These are phyloP conservation scores for Monilinia polystroma DNA, from an alignment of 2,329 filamentous ascomycete genomes.

Conservation along the genomic window DNA sequence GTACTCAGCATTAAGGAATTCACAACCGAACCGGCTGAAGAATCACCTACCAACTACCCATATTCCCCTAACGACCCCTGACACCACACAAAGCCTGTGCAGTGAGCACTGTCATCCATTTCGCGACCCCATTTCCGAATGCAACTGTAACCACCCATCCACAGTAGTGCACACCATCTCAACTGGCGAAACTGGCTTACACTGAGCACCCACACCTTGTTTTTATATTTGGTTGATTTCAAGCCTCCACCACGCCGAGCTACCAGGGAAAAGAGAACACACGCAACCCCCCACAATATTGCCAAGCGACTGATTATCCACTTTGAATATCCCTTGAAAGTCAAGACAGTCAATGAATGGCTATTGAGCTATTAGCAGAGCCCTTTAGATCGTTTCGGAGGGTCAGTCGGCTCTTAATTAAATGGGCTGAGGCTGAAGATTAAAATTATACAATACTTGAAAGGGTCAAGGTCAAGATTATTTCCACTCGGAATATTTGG, in stretches of 20 bases:
- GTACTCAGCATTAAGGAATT: slow-evolving; percentile 9
- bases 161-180: slow-evolving; percentile 4
- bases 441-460: neutral
- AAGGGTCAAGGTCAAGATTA: neutral
- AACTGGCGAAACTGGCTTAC: slow-evolving; percentile 10
- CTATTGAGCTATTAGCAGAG: neutral
- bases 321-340: slow-evolving; percentile 2
- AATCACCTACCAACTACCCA: slow-evolving; percentile 10
- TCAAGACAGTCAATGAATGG: slow-evolving; percentile 1
- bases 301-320: slow-evolving; percentile 13
- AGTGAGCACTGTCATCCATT: slow-evolving; percentile 19
- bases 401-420: neutral
- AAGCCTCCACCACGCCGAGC: slow-evolving; percentile 15
- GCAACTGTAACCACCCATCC: slow-evolving; percentile 21
- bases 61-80: slow-evolving; percentile 19
- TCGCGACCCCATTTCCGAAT: slow-evolving; percentile 23
- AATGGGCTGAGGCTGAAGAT: neutral
- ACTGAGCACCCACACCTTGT: slow-evolving; percentile 1
- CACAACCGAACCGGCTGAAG: slow-evolving; percentile 16
- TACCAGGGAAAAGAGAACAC: neutral
- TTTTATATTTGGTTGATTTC: slow-evolving; percentile 9
- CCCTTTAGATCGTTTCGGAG: neutral
- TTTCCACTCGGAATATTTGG: neutral
- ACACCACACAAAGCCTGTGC: slow-evolving; percentile 14
- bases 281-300: slow-evolving; percentile 19